Base-by-base conservation (phyloP, 2,329 filamentous ascomycete species). In the Phialocephala subalpina region DNA sequence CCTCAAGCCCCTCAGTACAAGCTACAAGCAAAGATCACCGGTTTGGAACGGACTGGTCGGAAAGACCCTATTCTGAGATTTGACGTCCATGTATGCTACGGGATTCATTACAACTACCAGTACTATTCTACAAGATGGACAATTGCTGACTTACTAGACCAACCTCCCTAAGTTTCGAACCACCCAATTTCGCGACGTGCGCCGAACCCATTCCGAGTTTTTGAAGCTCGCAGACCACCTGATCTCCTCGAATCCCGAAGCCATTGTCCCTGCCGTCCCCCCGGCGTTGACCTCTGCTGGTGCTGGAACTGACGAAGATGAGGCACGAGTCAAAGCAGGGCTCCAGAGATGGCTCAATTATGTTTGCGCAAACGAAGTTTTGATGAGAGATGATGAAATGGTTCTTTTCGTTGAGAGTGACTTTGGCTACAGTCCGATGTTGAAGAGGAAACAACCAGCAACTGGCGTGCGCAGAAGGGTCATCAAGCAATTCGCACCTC, bases 401-500 rank as follows among this genome's bases (percentile, higher is more conserved):
- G 89, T 97, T 5, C 90, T 98, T 67, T 99, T 99, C 74, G 94
- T 99, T n/a, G 96, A 99, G 80, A 97, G 93, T 77, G 96, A 99
- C 78, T 98, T 97, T 78, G 96, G 96, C 47, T 99, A 99, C 80
- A 97, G 94, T 75, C 96, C 96, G 1, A 92, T 98, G 75, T 90
- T 97, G 56, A 91, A 95, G 78, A 93, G 94, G 85, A 97, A 97
- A 83, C 96, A 99, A 79, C 96, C 96, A 25, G 96, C 96, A 9
- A 99, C 96, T 1, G 96, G 96, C 52, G 93, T 99, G 73, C 89
- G 96, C 69, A 88, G 96, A 76, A 97, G 97, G 82, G 91, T 98
- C 67, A 84, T 99, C 77, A 99, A 99, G 84, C 96, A 99, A 79
- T 99, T 99, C 80, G 95, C 96, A 42, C 96, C 96, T 36, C 96